Evolutionary conservation across 306 rosid species (phyloP).

Genomic region (Pachyrhizus erosus): DNA sequence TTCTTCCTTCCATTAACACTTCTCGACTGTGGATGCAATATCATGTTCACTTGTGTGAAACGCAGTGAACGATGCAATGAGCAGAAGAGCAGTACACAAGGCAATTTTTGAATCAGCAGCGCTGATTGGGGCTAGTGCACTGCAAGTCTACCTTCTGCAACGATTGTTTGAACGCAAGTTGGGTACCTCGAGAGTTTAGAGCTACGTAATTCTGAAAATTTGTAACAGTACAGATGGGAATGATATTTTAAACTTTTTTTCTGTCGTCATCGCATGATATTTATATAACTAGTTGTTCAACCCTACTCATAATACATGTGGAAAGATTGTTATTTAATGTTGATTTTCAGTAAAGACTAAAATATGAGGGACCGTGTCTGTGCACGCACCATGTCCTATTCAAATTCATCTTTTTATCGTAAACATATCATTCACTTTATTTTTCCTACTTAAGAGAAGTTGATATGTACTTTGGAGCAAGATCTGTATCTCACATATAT

Average conservation of each 20-base stretch:
- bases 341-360: background rate
- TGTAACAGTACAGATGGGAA: conserved; percentile 40
- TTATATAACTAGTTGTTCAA: conserved; percentile 22
- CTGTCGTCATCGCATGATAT: background rate
- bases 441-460: background rate
- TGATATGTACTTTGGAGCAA: background rate
- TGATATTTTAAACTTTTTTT: conserved; percentile 17
- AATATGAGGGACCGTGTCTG: background rate
- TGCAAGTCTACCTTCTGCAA: conserved; percentile 81
- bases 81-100: conserved; percentile 81
- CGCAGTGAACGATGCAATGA: conserved; percentile 94
- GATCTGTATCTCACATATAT: too few relatives aligned
- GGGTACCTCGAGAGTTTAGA: conserved; percentile 80
- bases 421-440: background rate
- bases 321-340: conserved; percentile 35
- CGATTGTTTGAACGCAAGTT: conserved; percentile 85
- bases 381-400: background rate
- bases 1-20: background rate
- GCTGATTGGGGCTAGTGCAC: conserved; percentile 72
- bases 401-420: background rate
- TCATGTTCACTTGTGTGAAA: conserved; percentile 16
- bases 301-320: background rate
- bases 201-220: conserved; percentile 3
- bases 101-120: conserved; percentile 81
- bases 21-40: background rate